phyloP scores from a whole-genome alignment of 805 yeast species.

The Barnettozyma sp. region DNA sequence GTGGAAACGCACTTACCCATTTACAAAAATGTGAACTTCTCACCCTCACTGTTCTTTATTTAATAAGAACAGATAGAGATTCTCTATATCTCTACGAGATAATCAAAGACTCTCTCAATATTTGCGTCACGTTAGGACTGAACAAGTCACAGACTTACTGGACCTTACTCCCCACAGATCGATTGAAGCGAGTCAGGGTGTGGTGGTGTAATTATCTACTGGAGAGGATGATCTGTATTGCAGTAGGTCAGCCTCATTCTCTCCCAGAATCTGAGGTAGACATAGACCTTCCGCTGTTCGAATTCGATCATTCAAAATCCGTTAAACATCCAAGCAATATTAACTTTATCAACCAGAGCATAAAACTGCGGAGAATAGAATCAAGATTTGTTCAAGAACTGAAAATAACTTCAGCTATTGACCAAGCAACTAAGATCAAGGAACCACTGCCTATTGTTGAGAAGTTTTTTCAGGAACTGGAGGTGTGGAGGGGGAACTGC shows the following conservation, averaged over 20 bases:
- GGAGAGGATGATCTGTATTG: conserved; percentile 55
- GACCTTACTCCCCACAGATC: conserved; percentile 21
- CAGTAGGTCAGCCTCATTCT: conserved; percentile 52
- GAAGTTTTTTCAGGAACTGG: conserved; percentile 45
- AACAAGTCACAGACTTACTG: conserved; percentile 33
- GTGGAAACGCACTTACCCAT: conserved; percentile 31
- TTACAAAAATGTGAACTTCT: conserved; percentile 46
- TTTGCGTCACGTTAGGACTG: conserved; percentile 33
- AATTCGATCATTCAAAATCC: conserved; percentile 35
- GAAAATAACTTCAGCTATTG: conserved; percentile 29
- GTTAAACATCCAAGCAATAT: conserved; percentile 17
- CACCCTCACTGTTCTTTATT: conserved; percentile 44
- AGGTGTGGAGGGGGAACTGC: conserved; percentile 52
- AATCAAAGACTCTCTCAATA: conserved; percentile 44
- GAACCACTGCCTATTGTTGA: conserved; percentile 46
- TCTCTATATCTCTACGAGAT: conserved; percentile 47
- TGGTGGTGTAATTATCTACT: conserved; percentile 62
- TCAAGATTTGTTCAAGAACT: conserved; percentile 50
- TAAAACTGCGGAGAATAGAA: conserved; percentile 51
- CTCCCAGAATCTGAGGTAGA: conserved; percentile 46
- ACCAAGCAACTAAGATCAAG: conserved; percentile 14
- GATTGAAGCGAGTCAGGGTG: conserved; percentile 41
- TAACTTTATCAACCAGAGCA: conserved; percentile 47
- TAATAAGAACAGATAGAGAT: conserved; percentile 57
- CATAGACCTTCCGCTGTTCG: conserved; percentile 42